A percentile compares a stretch with the other conserved stretches of the same genome.
phyloP scores from a whole-genome alignment of 1,139 yeast genomes.

The Pichia sp. region DNA sequence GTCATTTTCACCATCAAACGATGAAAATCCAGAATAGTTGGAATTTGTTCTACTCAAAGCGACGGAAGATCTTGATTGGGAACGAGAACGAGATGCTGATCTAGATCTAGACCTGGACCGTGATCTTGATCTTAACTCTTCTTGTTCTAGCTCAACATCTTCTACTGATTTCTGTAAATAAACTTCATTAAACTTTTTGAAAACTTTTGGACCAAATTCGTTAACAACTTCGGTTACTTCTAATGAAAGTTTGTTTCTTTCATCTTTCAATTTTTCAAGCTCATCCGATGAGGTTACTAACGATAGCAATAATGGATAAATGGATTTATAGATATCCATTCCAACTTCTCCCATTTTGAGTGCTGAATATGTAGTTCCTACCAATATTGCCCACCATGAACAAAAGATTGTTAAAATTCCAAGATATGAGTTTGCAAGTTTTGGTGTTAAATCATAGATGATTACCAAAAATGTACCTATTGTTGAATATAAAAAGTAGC shows the following conservation, averaged over 20 bases:
- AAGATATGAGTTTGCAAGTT: conserved; percentile 28
- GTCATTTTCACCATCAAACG: conserved; percentile 13
- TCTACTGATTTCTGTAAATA: conserved; percentile 20
- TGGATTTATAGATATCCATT: conserved; percentile 60
- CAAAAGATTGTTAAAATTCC: conserved; percentile 36
- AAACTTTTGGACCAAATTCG: conserved; percentile 55
- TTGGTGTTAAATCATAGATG: conserved; percentile 35
- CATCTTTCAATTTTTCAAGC: conserved; percentile 43
- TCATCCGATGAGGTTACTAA: conserved; percentile 40
- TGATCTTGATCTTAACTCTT: conserved; percentile 19
- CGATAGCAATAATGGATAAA: conserved; percentile 55
- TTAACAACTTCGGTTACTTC: conserved; percentile 53
- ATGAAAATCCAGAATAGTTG: conserved; percentile 25
- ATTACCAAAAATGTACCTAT: conserved; percentile 39
- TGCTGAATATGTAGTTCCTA: conserved; percentile 61
- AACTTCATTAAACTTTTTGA: conserved; percentile 38
- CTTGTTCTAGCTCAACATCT: conserved; percentile 21
- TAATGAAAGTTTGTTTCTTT: conserved; percentile 41
- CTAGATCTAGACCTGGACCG: conserved; percentile 17
- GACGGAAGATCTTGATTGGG: conserved; percentile 11
- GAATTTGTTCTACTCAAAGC: conserved; percentile 16
- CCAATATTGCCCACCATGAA: conserved; percentile 40
- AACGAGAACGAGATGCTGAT: conserved; percentile 13
- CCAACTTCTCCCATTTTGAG: conserved; percentile 70
- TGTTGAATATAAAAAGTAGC: conserved; percentile 57